These are phyloP conservation scores for Botryotinia convoluta DNA, from an alignment of 2,329 filamentous ascomycete species.

Conservation along the genomic window DNA sequence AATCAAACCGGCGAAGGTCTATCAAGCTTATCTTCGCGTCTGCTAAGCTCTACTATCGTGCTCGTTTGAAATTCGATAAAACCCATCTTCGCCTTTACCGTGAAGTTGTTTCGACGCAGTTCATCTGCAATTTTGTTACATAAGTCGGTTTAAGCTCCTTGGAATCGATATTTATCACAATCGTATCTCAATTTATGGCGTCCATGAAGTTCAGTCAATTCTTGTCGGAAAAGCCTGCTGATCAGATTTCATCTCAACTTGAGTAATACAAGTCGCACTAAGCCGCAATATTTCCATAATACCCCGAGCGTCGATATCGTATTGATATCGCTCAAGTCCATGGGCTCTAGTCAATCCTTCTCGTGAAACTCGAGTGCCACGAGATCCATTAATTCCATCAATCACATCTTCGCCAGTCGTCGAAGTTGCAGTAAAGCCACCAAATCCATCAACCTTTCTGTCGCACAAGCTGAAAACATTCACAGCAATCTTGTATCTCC, in stretches of 20 bases:
- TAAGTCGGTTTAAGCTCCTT: rapidly evolving
- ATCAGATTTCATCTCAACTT: not conserved
- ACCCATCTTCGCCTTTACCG: not conserved
- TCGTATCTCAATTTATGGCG: not conserved
- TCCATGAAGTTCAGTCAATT: not conserved
- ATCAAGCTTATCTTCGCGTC: not conserved
- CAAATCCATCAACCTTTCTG: not conserved
- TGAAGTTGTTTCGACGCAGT: not conserved
- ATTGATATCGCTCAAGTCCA: not conserved
- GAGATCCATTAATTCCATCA: not conserved
- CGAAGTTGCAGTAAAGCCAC: not conserved
- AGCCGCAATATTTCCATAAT: not conserved
- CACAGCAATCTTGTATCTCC: not conserved
- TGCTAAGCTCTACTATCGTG: not conserved
- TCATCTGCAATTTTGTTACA: not conserved
- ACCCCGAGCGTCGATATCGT: not conserved
- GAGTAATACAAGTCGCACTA: not conserved
- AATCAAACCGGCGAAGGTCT: rapidly evolving
- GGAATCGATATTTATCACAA: not conserved
- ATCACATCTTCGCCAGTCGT: too few species aligned
- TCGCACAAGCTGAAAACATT: too few species aligned
- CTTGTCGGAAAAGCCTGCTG: not conserved
- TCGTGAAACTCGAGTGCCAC: not conserved
- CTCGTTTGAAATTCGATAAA: not conserved
- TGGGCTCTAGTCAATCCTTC: not conserved